These are phyloP conservation scores for Elaeis oleifera DNA, from an alignment of 202 grass and related monocot genomes.

Conservation along the genomic window DNA sequence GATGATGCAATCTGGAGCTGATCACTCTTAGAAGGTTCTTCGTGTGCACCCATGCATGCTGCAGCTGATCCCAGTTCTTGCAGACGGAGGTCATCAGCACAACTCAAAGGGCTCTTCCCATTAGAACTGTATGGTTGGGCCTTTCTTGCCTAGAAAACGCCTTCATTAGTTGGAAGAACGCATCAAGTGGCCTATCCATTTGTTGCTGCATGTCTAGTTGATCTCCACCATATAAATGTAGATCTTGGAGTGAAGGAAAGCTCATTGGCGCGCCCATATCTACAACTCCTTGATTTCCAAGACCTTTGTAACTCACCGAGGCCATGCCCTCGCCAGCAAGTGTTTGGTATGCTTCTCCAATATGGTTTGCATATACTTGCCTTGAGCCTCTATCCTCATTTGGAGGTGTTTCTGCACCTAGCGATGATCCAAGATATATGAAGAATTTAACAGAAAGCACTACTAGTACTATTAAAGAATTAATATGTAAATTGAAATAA, in stretches of 20 bases:
- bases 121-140: neutral
- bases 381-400: conserved; percentile 26
- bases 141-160: neutral
- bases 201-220: conserved; percentile 13
- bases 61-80: conserved; percentile 2
- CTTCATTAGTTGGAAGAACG: neutral
- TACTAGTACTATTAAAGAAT: too few relatives aligned
- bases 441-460: too few relatives aligned
- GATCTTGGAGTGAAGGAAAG: conserved; percentile 19
- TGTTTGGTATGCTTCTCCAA: conserved; percentile 21
- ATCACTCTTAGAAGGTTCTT: conserved; percentile 23
- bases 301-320: neutral
- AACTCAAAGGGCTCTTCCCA: conserved; percentile 4
- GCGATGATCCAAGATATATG: too few relatives aligned
- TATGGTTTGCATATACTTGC: conserved; percentile 29
- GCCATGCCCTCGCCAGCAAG: conserved; percentile 1
- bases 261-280: neutral
- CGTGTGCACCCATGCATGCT: conserved; percentile 1
- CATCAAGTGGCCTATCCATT: neutral
- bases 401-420: conserved; percentile 26
- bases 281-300: neutral
- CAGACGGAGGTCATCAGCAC: conserved; percentile 4
- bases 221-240: conserved; percentile 11
- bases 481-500: too few relatives aligned
- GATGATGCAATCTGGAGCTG: conserved; percentile 52